phyloP scores from a whole-genome alignment of 2,329 filamentous ascomycete species.

The Nemania sp. region DNA sequence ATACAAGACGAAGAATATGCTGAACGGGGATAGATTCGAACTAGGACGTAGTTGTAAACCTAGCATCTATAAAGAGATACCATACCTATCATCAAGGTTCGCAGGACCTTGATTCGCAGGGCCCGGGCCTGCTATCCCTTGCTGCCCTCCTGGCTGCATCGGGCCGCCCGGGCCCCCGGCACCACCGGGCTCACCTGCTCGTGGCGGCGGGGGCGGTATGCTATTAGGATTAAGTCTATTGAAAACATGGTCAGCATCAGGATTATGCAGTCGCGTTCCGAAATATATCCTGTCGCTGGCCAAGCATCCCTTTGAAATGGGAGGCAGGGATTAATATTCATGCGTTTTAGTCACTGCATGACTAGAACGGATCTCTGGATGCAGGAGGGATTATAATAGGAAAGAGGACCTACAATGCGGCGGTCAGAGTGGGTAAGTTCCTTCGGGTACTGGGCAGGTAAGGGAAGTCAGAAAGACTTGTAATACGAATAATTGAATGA shows the following conservation, averaged over 20 bases:
- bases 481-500: too few relatives aligned
- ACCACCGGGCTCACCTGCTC: background rate
- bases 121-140: background rate
- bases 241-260: background rate
- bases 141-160: background rate
- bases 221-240: background rate
- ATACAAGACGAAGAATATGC: background rate
- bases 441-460: too few relatives aligned
- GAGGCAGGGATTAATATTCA: too few relatives aligned
- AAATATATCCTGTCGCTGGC: too few relatives aligned
- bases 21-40: background rate
- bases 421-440: too few relatives aligned
- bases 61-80: background rate
- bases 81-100: background rate
- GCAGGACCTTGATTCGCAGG: background rate
- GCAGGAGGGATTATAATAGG: too few relatives aligned
- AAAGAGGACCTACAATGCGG: too few relatives aligned
- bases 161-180: background rate
- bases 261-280: too few relatives aligned
- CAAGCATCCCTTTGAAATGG: too few relatives aligned
- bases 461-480: too few relatives aligned
- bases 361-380: too few relatives aligned
- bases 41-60: background rate
- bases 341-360: too few relatives aligned
- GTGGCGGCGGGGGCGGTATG: background rate